phyloP scores from a whole-genome alignment of 2,329 filamentous ascomycete species.

The Apiospora koreana region DNA sequence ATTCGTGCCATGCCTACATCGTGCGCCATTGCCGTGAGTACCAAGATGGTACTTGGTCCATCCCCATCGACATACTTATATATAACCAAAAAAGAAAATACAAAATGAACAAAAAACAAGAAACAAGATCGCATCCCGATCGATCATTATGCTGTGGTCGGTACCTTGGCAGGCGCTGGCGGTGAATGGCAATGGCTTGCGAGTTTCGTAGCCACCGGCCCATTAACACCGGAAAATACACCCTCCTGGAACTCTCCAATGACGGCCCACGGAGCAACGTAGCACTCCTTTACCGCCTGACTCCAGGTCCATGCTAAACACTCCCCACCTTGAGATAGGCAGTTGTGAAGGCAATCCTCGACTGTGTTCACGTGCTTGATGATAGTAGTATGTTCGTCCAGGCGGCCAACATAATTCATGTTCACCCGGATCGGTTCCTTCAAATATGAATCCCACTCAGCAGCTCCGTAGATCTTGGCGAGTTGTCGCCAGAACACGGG shows the following conservation, averaged over 20 bases:
- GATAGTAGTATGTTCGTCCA: conserved; percentile 43
- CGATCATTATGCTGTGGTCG: background rate
- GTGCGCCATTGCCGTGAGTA: background rate
- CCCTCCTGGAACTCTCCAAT: conserved; percentile 40
- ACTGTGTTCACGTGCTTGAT: conserved; percentile 38
- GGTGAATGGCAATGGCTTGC: conserved; percentile 27
- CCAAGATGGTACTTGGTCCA: background rate
- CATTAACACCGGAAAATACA: conserved; percentile 41
- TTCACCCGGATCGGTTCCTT: conserved; percentile 37
- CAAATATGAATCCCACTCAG: conserved; percentile 39
- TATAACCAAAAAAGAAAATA: background rate
- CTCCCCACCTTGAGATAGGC: conserved; percentile 36
- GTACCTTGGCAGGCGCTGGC: conserved; percentile 3
- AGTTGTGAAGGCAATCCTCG: conserved; percentile 45
- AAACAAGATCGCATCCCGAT: background rate
- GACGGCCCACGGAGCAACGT: conserved; percentile 51
- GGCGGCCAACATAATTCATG: conserved; percentile 53
- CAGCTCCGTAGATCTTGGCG: conserved; percentile 48
- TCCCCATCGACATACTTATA: background rate
- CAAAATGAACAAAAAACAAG: background rate
- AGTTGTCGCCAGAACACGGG: conserved; percentile 53
- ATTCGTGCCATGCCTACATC: background rate
- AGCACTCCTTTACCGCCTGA: conserved; percentile 39
- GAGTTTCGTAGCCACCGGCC: conserved; percentile 27
- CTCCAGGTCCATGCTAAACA: conserved; percentile 58